phyloP scores from a whole-genome alignment of 805 yeast genomes.

The Zygotorulaspora danielsina region DNA sequence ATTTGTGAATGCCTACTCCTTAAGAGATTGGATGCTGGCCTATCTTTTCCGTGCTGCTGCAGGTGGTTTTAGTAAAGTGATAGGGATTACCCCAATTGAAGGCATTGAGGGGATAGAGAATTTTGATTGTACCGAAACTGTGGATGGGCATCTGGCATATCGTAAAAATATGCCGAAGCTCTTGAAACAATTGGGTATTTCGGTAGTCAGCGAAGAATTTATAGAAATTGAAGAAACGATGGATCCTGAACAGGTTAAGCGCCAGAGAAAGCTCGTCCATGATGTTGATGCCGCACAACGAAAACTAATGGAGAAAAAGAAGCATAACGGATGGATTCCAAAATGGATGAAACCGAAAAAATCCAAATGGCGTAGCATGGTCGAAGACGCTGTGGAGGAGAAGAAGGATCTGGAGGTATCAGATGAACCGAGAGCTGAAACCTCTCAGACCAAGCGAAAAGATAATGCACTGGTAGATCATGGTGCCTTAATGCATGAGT shows the following conservation, averaged over 20 bases:
- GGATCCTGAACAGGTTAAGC: slow-evolving; percentile 78
- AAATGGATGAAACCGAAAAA: slow-evolving; percentile 50
- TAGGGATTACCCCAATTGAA: slow-evolving; percentile 79
- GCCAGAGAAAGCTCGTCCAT: slow-evolving; percentile 72
- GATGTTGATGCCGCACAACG: slow-evolving; percentile 86
- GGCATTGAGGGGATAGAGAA: slow-evolving; percentile 67
- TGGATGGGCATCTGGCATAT: slow-evolving; percentile 97
- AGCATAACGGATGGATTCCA: slow-evolving; percentile 39
- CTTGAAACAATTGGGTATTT: slow-evolving; percentile 65
- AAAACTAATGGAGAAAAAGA: slow-evolving; percentile 43
- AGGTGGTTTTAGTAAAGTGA: slow-evolving; percentile 88
- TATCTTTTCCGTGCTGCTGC: slow-evolving; percentile 92
- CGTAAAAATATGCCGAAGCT: slow-evolving; percentile 89
- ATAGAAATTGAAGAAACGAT: slow-evolving; percentile 89
- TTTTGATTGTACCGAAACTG: slow-evolving; percentile 77
- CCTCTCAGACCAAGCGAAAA: slow-evolving; percentile 14
- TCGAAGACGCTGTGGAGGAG: slow-evolving; percentile 41
- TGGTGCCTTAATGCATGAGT: slow-evolving; percentile 30
- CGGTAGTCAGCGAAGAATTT: slow-evolving; percentile 83
- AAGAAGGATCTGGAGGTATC: slow-evolving; percentile 24
- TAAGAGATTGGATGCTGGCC: slow-evolving; percentile 94
- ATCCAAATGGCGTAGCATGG: slow-evolving; percentile 61
- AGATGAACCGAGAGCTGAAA: slow-evolving; percentile 15
- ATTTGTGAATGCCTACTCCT: slow-evolving; percentile 85
- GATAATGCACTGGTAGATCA: slow-evolving; percentile 30